These are phyloP conservation scores for Erythrophleum ivorense DNA, from an alignment of 331 rosid species.

Conservation along the genomic window DNA sequence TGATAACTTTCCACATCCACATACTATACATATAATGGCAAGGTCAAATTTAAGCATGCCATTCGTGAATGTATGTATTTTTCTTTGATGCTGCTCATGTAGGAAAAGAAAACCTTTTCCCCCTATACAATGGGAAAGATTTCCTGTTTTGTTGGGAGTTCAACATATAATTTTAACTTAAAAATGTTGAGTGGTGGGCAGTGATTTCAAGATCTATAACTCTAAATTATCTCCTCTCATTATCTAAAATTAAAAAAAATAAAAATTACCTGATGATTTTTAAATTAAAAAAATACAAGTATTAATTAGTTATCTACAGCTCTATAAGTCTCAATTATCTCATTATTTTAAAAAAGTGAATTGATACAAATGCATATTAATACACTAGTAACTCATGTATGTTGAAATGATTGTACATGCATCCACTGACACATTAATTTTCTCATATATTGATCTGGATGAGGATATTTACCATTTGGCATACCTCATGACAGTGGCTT, in stretches of 20 bases:
- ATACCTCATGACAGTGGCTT: constrained; percentile 27
- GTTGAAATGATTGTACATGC: constrained; percentile 15
- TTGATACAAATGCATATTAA: background rate
- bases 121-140: background rate
- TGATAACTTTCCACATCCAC: background rate
- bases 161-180: background rate
- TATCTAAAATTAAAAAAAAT: background rate
- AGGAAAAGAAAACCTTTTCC: background rate
- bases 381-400: background rate
- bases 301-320: background rate
- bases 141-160: background rate
- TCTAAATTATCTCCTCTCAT: background rate
- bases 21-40: background rate
- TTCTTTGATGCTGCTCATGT: background rate
- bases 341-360: background rate
- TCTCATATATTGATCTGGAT: background rate
- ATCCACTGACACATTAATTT: background rate
- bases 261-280: background rate
- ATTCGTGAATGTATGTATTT: background rate
- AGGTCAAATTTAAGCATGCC: background rate
- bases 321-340: background rate
- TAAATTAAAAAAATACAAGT: background rate
- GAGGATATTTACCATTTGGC: constrained; percentile 31
- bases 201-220: background rate
- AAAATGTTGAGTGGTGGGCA: background rate